These are phyloP conservation scores for Boletus barrowsii DNA, from an alignment of 768 basidiomycete genomes.

Conservation along the genomic window DNA sequence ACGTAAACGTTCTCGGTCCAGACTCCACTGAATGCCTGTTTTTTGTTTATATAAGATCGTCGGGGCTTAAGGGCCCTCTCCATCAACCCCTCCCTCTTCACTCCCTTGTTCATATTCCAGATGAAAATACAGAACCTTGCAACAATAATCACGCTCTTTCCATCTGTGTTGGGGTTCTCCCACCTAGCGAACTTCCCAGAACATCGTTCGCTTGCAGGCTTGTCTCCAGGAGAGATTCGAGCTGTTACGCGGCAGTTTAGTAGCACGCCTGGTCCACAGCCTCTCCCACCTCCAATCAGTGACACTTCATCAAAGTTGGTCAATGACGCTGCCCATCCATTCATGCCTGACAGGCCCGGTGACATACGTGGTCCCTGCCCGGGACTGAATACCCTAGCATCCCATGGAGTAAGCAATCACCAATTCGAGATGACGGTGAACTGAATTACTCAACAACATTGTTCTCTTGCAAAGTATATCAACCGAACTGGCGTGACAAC, in stretches of 20 bases:
- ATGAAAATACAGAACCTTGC: neutral
- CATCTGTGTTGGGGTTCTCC: constrained; percentile 3
- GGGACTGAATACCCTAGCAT: constrained; percentile 21
- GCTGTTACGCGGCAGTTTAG: constrained; percentile 6
- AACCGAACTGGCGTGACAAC: constrained; percentile 12
- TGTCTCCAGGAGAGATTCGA: constrained; percentile 15
- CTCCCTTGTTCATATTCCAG: too few species aligned
- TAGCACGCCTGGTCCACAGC: constrained; percentile 17
- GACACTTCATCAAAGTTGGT: constrained; percentile 17
- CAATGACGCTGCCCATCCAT: constrained; percentile 12
- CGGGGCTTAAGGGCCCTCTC: too few species aligned
- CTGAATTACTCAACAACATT: neutral
- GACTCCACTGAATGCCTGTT: too few species aligned
- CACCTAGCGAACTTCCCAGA: constrained; percentile 10
- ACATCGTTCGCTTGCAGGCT: constrained; percentile 16
- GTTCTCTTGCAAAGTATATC: constrained; percentile 10
- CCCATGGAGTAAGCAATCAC: constrained; percentile 17
- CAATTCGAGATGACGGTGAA: neutral
- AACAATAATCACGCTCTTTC: neutral
- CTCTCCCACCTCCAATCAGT: constrained; percentile 9
- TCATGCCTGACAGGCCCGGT: constrained; percentile 1
- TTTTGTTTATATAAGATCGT: too few species aligned
- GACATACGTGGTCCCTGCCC: constrained; percentile 22
- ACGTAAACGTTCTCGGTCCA: too few species aligned
- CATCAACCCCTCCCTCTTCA: too few species aligned